A percentile compares a stretch with the other conserved stretches of the same genome.
These are phyloP conservation scores for Zancudomyces culisetae DNA, from an alignment of 371 early-diverging fungal genomes.

Conservation along the genomic window DNA sequence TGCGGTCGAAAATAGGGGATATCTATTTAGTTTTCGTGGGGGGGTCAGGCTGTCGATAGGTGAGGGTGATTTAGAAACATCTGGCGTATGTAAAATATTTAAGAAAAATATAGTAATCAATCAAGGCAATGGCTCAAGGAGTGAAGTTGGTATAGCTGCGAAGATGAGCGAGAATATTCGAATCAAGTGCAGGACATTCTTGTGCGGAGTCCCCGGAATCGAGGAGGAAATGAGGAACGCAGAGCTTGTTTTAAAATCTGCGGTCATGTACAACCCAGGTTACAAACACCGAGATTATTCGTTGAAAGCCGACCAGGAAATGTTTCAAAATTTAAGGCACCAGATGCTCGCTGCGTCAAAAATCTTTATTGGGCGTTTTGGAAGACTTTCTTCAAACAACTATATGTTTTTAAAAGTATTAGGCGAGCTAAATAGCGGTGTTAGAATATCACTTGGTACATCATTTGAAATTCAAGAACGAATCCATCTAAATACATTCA, in stretches of 20 bases:
- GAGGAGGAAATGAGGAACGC: not conserved
- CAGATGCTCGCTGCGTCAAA: not conserved
- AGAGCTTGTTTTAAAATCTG: not conserved
- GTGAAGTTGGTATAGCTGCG: not conserved
- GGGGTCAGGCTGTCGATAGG: constrained; percentile 23
- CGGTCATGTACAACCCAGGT: too few species aligned
- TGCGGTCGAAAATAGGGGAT: constrained; percentile 16
- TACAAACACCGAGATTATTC: not conserved
- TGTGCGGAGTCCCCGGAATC: constrained; percentile 21
- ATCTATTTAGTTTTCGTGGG: constrained; percentile 25
- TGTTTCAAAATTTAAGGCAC: not conserved
- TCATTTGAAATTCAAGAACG: constrained; percentile 13
- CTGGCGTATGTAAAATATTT: not conserved
- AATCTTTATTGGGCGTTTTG: not conserved
- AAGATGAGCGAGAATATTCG: constrained; percentile 17
- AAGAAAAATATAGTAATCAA: not conserved
- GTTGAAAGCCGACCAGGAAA: not conserved
- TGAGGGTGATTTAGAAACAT: constrained; percentile 9
- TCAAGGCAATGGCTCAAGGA: not conserved
- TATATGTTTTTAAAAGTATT: constrained; percentile 18
- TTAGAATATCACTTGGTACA: constrained; percentile 22
- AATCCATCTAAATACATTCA: not conserved
- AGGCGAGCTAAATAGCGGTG: constrained; percentile 19
- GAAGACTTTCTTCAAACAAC: constrained; percentile 3
- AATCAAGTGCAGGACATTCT: constrained; percentile 20